Conservation (phyloP, 2,329 filamentous ascomycete species). For the Juglanconis oblonga region DNA sequence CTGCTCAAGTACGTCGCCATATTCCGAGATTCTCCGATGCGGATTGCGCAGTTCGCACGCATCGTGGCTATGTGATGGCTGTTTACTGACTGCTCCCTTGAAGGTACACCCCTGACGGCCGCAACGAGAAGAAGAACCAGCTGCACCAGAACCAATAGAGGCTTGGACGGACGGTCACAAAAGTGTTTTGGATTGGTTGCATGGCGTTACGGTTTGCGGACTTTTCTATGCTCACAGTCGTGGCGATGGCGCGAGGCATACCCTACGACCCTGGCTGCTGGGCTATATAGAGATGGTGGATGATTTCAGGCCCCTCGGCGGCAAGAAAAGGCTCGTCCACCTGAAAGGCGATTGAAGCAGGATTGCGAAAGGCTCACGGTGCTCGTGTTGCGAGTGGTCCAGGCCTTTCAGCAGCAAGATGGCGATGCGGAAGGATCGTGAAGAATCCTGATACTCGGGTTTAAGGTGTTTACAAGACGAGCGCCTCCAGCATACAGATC, state of each 20-base stretch:
- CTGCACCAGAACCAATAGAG: slow-evolving; percentile 25
- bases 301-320: neutral
- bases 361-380: neutral
- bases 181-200: slow-evolving; percentile 5
- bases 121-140: slow-evolving; percentile 59
- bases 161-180: neutral
- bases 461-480: neutral
- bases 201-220: slow-evolving; percentile 12
- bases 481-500: neutral
- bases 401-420: neutral
- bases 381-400: neutral
- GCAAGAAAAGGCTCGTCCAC: neutral
- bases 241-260: neutral
- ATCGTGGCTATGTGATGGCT: neutral
- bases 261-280: neutral
- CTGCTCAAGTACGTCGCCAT: slow-evolving; percentile 71
- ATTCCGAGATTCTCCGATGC: neutral
- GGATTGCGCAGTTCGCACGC: neutral
- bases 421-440: neutral
- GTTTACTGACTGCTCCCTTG: neutral
- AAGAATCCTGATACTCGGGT: neutral
- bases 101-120: slow-evolving; percentile 61
- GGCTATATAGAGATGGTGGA: neutral
- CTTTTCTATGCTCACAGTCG: neutral
- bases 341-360: neutral